Percentiles rank a stretch among this genome's conserved stretches.
Conservation (phyloP, 306 rosid species). For the Cicer cuneatum region DNA sequence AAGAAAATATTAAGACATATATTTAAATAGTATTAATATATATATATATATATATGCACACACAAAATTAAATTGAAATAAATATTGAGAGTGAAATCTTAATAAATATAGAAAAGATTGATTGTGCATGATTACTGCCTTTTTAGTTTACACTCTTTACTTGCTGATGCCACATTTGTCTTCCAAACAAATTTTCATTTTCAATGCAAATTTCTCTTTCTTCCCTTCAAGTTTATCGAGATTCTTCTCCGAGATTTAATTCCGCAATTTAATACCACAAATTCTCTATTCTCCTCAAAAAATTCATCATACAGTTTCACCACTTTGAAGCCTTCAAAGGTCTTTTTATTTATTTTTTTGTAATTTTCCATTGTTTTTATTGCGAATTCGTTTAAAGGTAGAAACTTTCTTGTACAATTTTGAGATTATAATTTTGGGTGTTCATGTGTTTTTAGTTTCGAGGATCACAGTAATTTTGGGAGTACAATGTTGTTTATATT, state of each 20-base stretch:
- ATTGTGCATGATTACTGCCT: constrained; percentile 23
- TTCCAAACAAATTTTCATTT: constrained; percentile 43
- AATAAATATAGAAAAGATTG: not conserved
- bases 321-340: constrained; percentile 9
- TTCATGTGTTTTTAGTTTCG: constrained; percentile 5
- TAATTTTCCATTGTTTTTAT: constrained; percentile 36
- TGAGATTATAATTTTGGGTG: constrained; percentile 16
- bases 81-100: not conserved
- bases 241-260: constrained; percentile 25
- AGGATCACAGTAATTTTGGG: constrained; percentile 37
- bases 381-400: constrained; percentile 32
- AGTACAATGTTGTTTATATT: constrained; percentile 39
- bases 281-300: constrained; percentile 2
- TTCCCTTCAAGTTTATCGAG: constrained; percentile 27
- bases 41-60: no score
- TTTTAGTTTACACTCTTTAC: constrained; percentile 38
- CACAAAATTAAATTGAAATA: no score
- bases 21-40: no score
- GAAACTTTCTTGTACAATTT: constrained; percentile 43
- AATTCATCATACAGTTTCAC: not conserved
- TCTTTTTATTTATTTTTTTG: not conserved
- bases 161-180: constrained; percentile 62
- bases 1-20: no score
- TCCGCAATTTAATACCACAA: constrained; percentile 16
- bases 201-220: constrained; percentile 39